These are phyloP conservation scores for Alisma plantagoaquatica DNA, from an alignment of 106 monocot genomes.

Conservation along the genomic window DNA sequence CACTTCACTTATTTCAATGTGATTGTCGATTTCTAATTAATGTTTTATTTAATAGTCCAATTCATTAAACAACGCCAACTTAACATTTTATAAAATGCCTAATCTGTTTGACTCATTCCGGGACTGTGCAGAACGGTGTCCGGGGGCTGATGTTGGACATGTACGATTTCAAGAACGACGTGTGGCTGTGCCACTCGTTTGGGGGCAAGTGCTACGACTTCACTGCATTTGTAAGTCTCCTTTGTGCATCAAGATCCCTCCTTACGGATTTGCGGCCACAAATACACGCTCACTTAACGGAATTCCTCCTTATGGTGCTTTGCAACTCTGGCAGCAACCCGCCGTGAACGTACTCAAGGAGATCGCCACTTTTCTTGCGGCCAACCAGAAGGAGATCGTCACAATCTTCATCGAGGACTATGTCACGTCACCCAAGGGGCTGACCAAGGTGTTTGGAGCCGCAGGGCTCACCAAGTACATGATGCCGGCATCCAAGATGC, in stretches of 20 bases:
- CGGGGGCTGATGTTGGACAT: constrained; percentile 25
- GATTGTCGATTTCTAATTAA: too few species aligned
- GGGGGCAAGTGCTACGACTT: constrained; percentile 13
- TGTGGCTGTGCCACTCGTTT: constrained; percentile 29
- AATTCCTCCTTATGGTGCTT: too few species aligned
- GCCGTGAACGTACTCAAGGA: constrained; percentile 19
- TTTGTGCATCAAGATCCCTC: too few species aligned
- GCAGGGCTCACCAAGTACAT: constrained; percentile 21
- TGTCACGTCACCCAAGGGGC: constrained; percentile 8
- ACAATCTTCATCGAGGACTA: constrained; percentile 31
- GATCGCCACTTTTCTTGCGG: constrained; percentile 13
- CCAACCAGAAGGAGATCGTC: constrained; percentile 18
- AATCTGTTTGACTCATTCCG: too few species aligned
- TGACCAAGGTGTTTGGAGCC: constrained; percentile 17
- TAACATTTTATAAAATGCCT: too few species aligned
- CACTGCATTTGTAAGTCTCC: constrained; percentile 19
- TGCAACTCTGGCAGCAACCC: constrained; percentile 15
- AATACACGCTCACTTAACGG: too few species aligned
- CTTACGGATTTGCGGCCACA: too few species aligned
- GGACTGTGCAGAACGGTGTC: constrained; percentile 13
- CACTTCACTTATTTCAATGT: too few species aligned
- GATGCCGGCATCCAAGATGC: constrained; percentile 17
- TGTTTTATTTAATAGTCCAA: too few species aligned
- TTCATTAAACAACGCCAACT: too few species aligned
- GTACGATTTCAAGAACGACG: constrained; percentile 21